Base-by-base conservation (phyloP, 257 asterid species). In the Lycium barbarum region DNA sequence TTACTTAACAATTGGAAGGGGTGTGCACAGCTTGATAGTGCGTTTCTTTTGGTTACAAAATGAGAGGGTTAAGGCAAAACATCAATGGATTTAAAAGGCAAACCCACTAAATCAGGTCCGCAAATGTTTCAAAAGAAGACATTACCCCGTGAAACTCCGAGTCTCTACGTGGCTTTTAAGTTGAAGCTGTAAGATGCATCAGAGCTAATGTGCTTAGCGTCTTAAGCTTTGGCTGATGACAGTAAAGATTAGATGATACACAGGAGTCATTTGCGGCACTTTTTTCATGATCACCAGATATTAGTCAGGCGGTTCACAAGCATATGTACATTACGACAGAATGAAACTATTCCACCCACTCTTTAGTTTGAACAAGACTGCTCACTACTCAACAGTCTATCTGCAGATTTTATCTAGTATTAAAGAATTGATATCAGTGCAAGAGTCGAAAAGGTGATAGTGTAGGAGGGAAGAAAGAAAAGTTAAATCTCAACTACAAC, bases 41-140 rank as follows among this genome's bases (percentile, higher is more conserved):
- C 45, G 0, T 65, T 65, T 36, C 51, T 15, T 35, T 67, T 70
- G 53, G 11, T 33, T 38, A 68, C 79, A 70, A 38, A 38, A 70
- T 40, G 14, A 38, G 61, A 49, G 45, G 80, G 3, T 7, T 3
- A 49, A 20, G 81, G 82, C 49, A 53, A 26, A 78, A 8, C 49
- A 53, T 13, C 47, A 33, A 7, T 53, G 26, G 13, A 22, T 26
- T 76, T 33, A 14, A 20, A 43, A 51, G n/a, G 81, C 22, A 49
- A 74, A 74, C 7, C 20, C 59, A 74, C 59, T 73, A 20, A 47
- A 73, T 73, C 81, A 73, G 47, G 43, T 76, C 9, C 59, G 43
- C 63, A 51, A 49, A 76, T 20, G 47, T 26, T 51, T 76, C 47
- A 78, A 78, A 76, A 76, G 38, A 76, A 6, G 81, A 74, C 5